These are phyloP conservation scores for Marasmius tenuissimus DNA, from an alignment of 1,284 basidiomycete species.

Conservation along the genomic window DNA sequence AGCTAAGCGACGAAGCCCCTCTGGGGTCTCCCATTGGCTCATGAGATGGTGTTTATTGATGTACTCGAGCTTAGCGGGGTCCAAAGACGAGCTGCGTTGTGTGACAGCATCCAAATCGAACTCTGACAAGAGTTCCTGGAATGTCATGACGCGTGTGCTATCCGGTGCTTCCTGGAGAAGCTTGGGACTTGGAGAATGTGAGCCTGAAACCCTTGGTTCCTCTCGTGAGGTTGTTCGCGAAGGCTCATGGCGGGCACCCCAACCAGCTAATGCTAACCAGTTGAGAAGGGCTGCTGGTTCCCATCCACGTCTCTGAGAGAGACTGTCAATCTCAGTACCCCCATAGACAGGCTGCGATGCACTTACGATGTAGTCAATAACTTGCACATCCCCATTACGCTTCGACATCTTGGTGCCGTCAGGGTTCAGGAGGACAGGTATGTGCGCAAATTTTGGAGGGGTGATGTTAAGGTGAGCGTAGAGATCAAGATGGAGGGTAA, in stretches of 20 bases:
- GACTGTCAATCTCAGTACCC: conserved; percentile 27
- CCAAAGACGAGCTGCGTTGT: conserved; percentile 73
- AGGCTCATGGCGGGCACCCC: conserved; percentile 53
- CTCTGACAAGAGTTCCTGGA: conserved; percentile 63
- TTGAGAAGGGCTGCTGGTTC: conserved; percentile 91
- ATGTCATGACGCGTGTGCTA: conserved; percentile 64
- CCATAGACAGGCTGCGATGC: not conserved
- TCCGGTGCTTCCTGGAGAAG: conserved; percentile 47
- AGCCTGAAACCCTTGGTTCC: conserved; percentile 9
- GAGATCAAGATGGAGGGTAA: conserved; percentile 91
- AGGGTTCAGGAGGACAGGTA: conserved; percentile 87
- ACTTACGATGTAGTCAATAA: conserved; percentile 82
- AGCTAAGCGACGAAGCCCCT: conserved; percentile 48
- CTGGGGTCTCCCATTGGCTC: conserved; percentile 40
- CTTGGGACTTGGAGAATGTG: conserved; percentile 2
- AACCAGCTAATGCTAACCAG: conserved; percentile 92
- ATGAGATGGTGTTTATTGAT: conserved; percentile 79
- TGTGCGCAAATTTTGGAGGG: conserved; percentile 86
- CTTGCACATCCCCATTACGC: conserved; percentile 85
- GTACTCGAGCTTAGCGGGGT: conserved; percentile 69
- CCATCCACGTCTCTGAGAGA: conserved; percentile 68
- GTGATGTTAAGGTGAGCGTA: conserved; percentile 77
- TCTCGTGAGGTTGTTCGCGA: conserved; percentile 1
- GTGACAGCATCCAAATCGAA: conserved; percentile 74
- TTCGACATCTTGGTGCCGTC: conserved; percentile 97